These are phyloP conservation scores for Kernera saxatilis DNA, from an alignment of 345 rosid genomes.

Conservation along the genomic window DNA sequence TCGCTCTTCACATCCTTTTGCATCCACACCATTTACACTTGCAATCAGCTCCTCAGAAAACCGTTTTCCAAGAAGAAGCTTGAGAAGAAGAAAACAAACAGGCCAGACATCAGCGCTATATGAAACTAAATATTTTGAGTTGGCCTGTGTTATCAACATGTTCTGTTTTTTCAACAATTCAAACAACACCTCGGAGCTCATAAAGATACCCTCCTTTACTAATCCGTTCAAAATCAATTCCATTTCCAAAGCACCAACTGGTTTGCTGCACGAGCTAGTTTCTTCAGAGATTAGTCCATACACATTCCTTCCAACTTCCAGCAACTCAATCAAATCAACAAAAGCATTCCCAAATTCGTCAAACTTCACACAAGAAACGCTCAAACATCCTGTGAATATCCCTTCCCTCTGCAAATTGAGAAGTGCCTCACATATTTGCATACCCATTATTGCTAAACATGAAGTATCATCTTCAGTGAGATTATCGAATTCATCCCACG, in stretches of 20 bases:
- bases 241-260: constrained; percentile 31
- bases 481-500: constrained; percentile 21
- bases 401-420: constrained; percentile 52
- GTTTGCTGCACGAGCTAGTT: constrained; percentile 27
- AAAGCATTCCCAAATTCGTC: constrained; percentile 56
- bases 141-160: constrained; percentile 12
- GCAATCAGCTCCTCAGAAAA: constrained; percentile 39
- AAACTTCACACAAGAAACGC: constrained; percentile 47
- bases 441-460: constrained; percentile 49
- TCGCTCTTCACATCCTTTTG: constrained; percentile 26
- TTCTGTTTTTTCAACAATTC: constrained; percentile 41
- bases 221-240: constrained; percentile 29
- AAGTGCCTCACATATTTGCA: constrained; percentile 75
- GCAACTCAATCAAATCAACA: constrained; percentile 49
- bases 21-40: constrained; percentile 22
- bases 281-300: constrained; percentile 16
- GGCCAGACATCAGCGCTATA: constrained; percentile 70
- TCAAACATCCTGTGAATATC: constrained; percentile 48
- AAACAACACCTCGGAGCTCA: constrained; percentile 65
- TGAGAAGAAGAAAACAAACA: constrained; percentile 53
- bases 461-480: constrained; percentile 33
- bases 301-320: constrained; percentile 42
- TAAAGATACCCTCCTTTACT: constrained; percentile 34
- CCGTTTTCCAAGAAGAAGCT: constrained; percentile 46
- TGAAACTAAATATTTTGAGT: constrained; percentile 28